These are phyloP conservation scores for Astrephomene gubernaculifera DNA, from an alignment of 139 green algal genomes.

Conservation along the genomic window DNA sequence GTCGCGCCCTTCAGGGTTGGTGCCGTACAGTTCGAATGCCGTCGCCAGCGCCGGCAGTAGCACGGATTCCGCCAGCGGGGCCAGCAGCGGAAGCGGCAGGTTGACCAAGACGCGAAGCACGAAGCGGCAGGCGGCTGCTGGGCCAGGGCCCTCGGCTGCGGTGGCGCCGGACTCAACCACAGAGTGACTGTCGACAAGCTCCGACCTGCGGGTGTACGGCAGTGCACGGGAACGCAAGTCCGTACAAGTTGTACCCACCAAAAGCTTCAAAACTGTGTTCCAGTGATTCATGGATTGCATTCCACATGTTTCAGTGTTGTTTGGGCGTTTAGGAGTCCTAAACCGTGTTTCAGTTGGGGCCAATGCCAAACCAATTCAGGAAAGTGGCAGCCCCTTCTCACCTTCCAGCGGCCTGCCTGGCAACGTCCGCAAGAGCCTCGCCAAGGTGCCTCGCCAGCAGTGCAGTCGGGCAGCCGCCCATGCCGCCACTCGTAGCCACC, in stretches of 20 bases:
- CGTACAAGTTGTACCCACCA: too few species aligned
- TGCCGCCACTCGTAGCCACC: slow-evolving; percentile 5
- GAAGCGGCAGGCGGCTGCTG: slow-evolving; percentile 16
- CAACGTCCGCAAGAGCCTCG: slow-evolving; percentile 8
- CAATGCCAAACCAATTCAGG: too few species aligned
- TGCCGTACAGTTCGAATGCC: not conserved
- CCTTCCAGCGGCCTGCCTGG: slow-evolving; percentile 1
- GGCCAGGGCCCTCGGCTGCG: not conserved
- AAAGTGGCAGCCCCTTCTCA: not conserved
- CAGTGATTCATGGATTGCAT: too few species aligned
- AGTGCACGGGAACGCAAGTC: too few species aligned
- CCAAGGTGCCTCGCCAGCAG: not conserved
- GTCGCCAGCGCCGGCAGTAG: slow-evolving; percentile 27
- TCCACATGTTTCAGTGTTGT: not conserved
- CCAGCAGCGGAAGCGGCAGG: slow-evolving; percentile 34
- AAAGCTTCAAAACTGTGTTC: too few species aligned
- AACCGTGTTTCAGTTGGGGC: not conserved
- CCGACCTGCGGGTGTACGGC: not conserved
- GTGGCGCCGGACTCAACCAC: not conserved
- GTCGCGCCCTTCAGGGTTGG: not conserved
- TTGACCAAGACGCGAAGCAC: not conserved
- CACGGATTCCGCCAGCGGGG: slow-evolving; percentile 29
- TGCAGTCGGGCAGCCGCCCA: not conserved
- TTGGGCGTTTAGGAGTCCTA: not conserved
- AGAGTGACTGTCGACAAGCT: too few species aligned